Evolutionary conservation across 192 early-diverging fungal species (phyloP).

Genomic region (Podila clonocystis): DNA sequence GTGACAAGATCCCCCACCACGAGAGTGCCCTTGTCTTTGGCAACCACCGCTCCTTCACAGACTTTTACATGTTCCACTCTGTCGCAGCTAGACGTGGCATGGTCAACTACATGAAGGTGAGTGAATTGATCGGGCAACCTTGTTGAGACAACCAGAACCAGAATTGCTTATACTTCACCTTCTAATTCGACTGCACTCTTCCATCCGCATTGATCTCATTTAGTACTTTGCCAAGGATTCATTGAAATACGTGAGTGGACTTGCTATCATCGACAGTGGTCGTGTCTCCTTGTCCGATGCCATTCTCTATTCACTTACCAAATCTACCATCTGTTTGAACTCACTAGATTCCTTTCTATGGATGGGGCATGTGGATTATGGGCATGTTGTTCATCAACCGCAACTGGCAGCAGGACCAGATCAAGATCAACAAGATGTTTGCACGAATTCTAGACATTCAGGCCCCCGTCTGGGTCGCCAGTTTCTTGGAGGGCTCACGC

Average conservation of each 20-base stretch:
- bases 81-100: conserved; percentile 61
- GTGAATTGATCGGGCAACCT: background rate
- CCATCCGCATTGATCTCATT: background rate
- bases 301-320: background rate
- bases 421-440: conserved; percentile 62
- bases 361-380: conserved; percentile 71
- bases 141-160: background rate
- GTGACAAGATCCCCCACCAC: conserved; percentile 55
- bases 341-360: conserved; percentile 66
- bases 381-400: conserved; percentile 67
- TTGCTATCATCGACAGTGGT: background rate
- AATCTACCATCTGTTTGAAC: background rate
- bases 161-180: background rate
- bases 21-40: conserved; percentile 66
- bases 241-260: conserved; percentile 59
- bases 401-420: conserved; percentile 65
- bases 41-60: conserved; percentile 64
- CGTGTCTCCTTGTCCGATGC: no score
- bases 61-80: conserved; percentile 67
- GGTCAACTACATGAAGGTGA: conserved; percentile 63
- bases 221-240: conserved; percentile 74
- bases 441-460: conserved; percentile 56
- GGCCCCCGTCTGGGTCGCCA: conserved; percentile 64
- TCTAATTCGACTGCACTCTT: conserved; percentile 1
- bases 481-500: conserved; percentile 66